Evolutionary conservation across 306 rosid genomes (phyloP).

Genomic region (Citrullus mucosospermus): DNA sequence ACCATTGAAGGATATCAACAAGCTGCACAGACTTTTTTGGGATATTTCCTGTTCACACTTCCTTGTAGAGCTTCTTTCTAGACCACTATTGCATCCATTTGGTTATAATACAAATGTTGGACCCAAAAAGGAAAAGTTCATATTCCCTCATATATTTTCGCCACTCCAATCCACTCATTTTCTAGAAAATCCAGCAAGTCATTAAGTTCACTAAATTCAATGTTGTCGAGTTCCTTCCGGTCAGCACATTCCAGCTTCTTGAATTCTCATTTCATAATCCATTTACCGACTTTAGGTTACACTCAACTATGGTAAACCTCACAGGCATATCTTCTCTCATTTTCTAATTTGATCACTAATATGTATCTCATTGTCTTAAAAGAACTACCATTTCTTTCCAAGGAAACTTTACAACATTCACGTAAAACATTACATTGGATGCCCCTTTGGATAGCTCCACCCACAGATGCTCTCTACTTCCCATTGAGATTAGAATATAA

Average conservation of each 20-base stretch:
- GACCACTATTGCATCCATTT: not conserved
- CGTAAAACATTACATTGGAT: not conserved
- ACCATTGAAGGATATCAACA: not conserved
- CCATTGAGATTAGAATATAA: not conserved
- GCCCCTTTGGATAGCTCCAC: not conserved
- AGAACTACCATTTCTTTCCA: not conserved
- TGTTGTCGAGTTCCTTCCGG: not conserved
- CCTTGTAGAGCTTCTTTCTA: not conserved
- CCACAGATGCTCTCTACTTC: not conserved
- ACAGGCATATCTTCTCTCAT: not conserved
- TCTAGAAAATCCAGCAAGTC: not conserved
- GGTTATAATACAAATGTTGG: not conserved
- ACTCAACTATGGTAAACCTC: not conserved
- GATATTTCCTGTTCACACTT: not conserved
- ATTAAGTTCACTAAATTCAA: not conserved
- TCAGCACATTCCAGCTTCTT: not conserved
- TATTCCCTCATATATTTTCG: not conserved
- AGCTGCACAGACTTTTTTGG: not conserved
- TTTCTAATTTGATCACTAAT: not conserved
- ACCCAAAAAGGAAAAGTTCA: not conserved
- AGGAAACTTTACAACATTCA: not conserved
- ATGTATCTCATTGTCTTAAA: not conserved
- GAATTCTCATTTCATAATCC: not conserved
- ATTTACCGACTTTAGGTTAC: not conserved
- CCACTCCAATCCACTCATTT: not conserved